A percentile compares a stretch with the other conserved stretches of the same genome.
These are phyloP conservation scores for Dendrobium huoshanense DNA, from an alignment of 106 monocot species.

Conservation along the genomic window DNA sequence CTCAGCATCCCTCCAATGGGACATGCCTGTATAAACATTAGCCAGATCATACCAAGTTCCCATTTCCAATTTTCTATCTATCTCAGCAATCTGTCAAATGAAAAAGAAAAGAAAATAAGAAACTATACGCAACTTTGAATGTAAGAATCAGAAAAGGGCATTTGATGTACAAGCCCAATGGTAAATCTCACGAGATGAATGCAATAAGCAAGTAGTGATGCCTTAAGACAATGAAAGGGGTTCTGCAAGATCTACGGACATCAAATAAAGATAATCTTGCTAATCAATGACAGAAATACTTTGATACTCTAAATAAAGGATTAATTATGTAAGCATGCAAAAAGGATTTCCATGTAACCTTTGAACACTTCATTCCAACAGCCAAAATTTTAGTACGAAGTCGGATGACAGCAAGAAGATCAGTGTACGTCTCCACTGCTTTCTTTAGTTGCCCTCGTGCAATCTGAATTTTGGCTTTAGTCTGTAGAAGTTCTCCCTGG, in stretches of 20 bases:
- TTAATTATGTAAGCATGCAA: neutral
- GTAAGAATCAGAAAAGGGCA: neutral
- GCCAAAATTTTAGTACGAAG: conserved; percentile 41
- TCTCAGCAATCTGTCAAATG: conserved; percentile 8
- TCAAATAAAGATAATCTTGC: neutral
- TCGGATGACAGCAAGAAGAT: conserved; percentile 71
- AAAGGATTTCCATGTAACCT: conserved; percentile 25
- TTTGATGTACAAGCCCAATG: neutral
- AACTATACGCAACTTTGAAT: neutral
- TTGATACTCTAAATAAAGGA: neutral
- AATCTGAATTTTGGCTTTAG: conserved; percentile 81
- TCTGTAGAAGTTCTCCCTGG: conserved; percentile 56
- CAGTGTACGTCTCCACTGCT: conserved; percentile 66
- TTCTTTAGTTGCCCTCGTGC: conserved; percentile 48
- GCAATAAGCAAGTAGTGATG: neutral
- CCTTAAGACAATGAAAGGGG: neutral
- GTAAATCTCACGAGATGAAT: neutral
- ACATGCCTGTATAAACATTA: conserved; percentile 58
- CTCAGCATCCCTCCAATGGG: conserved; percentile 71
- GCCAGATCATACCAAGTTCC: conserved; percentile 84
- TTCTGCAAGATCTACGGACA: too few relatives aligned
- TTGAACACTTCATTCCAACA: conserved; percentile 33
- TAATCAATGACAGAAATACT: neutral
- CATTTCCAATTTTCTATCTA: conserved; percentile 51
- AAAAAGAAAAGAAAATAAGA: neutral